These are phyloP conservation scores for Yamadazyma diospyri DNA, from an alignment of 1,139 yeast genomes.

Conservation along the genomic window DNA sequence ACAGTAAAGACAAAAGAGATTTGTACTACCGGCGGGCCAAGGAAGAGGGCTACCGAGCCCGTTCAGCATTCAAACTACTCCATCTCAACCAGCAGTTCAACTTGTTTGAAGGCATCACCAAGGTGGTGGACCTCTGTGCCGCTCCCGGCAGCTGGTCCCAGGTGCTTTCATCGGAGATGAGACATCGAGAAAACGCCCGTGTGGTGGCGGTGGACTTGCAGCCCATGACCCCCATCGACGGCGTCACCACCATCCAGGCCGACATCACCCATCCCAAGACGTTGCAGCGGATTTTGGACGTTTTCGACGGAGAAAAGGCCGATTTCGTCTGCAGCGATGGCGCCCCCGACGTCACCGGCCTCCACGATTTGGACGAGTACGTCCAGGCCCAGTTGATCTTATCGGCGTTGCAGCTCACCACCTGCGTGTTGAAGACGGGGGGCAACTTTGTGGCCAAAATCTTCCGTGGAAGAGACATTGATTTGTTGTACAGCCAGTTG, in stretches of 20 bases:
- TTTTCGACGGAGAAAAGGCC: slow-evolving; percentile 88
- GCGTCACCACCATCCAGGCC: slow-evolving; percentile 87
- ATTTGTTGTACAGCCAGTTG: slow-evolving; percentile 81
- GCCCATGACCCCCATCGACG: slow-evolving; percentile 93
- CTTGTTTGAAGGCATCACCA: slow-evolving; percentile 63
- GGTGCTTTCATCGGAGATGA: slow-evolving; percentile 74
- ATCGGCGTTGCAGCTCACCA: slow-evolving; percentile 86
- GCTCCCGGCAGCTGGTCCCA: slow-evolving; percentile 99
- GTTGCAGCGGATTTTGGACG: slow-evolving; percentile 63
- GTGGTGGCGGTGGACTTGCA: slow-evolving; percentile 94
- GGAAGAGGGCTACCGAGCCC: slow-evolving; percentile 96
- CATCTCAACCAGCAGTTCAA: slow-evolving; percentile 89
- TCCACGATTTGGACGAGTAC: slow-evolving; percentile 94
- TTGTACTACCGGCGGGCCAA: slow-evolving; percentile 87
- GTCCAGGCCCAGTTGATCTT: slow-evolving; percentile 91
- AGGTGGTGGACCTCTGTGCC: slow-evolving; percentile 96
- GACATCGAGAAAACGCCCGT: slow-evolving; percentile 48
- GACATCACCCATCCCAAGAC: slow-evolving; percentile 97
- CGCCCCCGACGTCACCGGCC: slow-evolving; percentile 97
- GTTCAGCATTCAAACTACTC: slow-evolving; percentile 89
- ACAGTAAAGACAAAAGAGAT: slow-evolving; percentile 94
- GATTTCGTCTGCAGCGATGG: slow-evolving; percentile 97
- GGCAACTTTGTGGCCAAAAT: slow-evolving; percentile 95
- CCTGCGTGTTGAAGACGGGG: slow-evolving; percentile 81
- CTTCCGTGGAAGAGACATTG: slow-evolving; percentile 93